These are phyloP conservation scores for Penicillium glabrum DNA, from an alignment of 2,329 filamentous ascomycete genomes.

Conservation along the genomic window DNA sequence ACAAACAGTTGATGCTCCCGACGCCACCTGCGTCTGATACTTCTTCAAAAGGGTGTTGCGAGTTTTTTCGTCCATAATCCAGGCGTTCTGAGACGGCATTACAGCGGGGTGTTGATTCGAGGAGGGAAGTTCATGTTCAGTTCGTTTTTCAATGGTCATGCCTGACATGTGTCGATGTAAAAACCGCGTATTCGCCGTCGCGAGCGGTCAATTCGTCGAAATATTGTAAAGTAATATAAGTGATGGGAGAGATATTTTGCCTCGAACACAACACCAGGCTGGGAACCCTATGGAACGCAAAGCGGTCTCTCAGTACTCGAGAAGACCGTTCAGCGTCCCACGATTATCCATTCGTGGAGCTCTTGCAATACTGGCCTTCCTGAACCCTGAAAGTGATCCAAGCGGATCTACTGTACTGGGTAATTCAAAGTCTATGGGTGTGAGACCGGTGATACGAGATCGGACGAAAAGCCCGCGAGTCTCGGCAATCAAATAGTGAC, in stretches of 20 bases:
- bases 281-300: conserved; percentile 54
- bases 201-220: background rate
- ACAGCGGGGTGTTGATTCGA: conserved; percentile 33
- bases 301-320: conserved; percentile 50
- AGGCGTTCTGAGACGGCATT: conserved; percentile 33
- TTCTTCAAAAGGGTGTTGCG: conserved; percentile 46
- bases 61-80: conserved; percentile 40
- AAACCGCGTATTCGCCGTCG: background rate
- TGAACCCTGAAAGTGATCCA: background rate
- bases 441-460: background rate
- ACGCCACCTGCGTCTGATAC: conserved; percentile 49
- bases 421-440: background rate
- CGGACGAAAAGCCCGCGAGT: background rate
- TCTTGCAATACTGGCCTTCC: conserved; percentile 18
- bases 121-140: conserved; percentile 43
- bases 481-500: background rate
- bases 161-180: conserved; percentile 27
- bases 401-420: background rate
- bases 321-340: conserved; percentile 53
- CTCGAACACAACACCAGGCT: conserved; percentile 32
- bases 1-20: conserved; percentile 44
- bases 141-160: conserved; percentile 39
- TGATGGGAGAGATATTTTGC: background rate
- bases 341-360: conserved; percentile 43
- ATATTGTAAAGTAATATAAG: conserved; percentile 20